phyloP scores from a whole-genome alignment of 352 stramenopile species.

The Phytophthora pluvialis region DNA sequence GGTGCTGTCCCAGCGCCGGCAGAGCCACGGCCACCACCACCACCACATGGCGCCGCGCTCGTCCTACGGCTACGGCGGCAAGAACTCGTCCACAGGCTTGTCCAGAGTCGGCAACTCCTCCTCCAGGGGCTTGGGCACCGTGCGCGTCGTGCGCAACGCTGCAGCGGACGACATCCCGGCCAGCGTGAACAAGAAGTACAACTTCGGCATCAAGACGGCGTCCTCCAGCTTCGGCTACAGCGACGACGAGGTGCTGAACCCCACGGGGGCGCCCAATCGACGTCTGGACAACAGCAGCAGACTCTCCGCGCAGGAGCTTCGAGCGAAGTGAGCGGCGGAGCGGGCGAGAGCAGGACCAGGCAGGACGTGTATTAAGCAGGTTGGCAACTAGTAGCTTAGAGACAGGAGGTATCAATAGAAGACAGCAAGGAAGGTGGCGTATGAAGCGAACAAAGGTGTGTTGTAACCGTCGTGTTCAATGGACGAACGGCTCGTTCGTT shows the following conservation, averaged over 20 bases:
- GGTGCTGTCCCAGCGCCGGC: constrained; percentile 59
- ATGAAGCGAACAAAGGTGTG: constrained; percentile 15
- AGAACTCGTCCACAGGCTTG: constrained; percentile 18
- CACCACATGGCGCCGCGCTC: constrained; percentile 30
- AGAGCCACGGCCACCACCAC: constrained; percentile 39
- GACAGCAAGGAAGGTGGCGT: constrained; percentile 7
- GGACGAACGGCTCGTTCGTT: neutral
- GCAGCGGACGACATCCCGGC: neutral
- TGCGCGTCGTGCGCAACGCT: constrained; percentile 29
- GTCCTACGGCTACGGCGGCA: constrained; percentile 22
- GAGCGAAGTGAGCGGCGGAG: constrained; percentile 23
- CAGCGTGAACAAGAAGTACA: constrained; percentile 33
- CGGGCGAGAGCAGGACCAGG: neutral
- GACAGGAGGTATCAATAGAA: constrained; percentile 18
- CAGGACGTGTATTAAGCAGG: constrained; percentile 15
- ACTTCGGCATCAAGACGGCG: constrained; percentile 37
- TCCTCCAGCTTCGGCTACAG: constrained; percentile 46
- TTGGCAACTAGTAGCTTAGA: constrained; percentile 17
- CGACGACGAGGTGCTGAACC: constrained; percentile 36
- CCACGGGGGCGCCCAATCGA: constrained; percentile 7
- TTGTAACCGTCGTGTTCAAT: constrained; percentile 13
- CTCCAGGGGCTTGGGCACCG: constrained; percentile 13
- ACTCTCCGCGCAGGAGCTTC: constrained; percentile 31
- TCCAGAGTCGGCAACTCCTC: constrained; percentile 34
- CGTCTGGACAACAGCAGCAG: constrained; percentile 21